Conservation (phyloP, 1,139 yeast species). For the Sugiyamaella castrensis region DNA sequence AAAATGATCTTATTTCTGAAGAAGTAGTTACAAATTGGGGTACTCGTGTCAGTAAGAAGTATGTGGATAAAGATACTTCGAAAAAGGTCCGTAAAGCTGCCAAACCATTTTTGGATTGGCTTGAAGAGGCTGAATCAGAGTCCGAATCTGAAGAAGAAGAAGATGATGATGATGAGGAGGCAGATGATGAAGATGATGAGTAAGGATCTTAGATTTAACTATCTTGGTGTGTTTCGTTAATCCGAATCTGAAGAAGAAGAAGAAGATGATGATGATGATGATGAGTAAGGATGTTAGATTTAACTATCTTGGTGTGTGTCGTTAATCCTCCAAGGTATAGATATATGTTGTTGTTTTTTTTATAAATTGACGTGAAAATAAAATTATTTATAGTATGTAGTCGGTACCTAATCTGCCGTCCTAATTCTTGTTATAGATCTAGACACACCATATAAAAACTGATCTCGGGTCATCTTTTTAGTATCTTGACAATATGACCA, state of each 20-base stretch:
- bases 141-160: slow-evolving; percentile 46
- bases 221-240: too few species aligned
- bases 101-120: slow-evolving; percentile 92
- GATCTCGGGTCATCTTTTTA: background rate
- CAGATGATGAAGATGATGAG: too few species aligned
- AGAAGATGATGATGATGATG: slow-evolving; percentile 21
- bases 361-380: background rate
- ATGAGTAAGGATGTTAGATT: too few species aligned
- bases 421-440: background rate
- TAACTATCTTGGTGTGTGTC: too few species aligned
- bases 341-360: background rate
- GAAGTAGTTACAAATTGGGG: slow-evolving; percentile 84
- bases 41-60: slow-evolving; percentile 86
- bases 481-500: background rate
- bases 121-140: slow-evolving; percentile 89
- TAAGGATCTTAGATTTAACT: too few species aligned
- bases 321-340: too few species aligned
- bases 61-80: slow-evolving; percentile 85
- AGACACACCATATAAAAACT: background rate
- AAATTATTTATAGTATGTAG: background rate
- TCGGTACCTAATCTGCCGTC: background rate
- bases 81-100: slow-evolving; percentile 96
- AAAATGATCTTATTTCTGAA: slow-evolving; percentile 79
- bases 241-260: slow-evolving; percentile 46
- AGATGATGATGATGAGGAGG: slow-evolving; percentile 22